Base-by-base conservation (phyloP, 495 filamentous ascomycete species). In the Extremus antarcticus region DNA sequence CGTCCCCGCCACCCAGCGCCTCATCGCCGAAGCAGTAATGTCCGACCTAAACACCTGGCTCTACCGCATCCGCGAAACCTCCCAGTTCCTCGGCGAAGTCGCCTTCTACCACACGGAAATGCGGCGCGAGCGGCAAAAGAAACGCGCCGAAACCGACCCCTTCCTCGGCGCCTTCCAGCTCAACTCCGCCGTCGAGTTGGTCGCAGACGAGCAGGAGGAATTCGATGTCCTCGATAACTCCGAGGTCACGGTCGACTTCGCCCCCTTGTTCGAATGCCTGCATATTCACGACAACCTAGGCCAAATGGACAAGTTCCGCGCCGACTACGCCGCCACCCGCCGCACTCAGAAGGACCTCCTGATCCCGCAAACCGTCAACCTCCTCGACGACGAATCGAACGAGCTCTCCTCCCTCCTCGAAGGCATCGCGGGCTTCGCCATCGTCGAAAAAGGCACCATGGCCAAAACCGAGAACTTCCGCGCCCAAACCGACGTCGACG, bases 221-320 rank as follows among this genome's bases (percentile, higher is more conserved):
- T 96, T 91, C 67, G 88, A 97, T 63, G 79, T 95, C 13, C 73
- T 99, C 23, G 82, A 95, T 62, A 96, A 97, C 61, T 90, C 97
- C 24, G 89, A 94, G 57, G 74, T 95, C 10, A 85, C 90, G 60
- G 88, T 96, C 48, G 87, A 95, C 64, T 99, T 99, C 60, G 88
- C 86, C 0, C 92, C 92, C 1, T 74, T 99, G 17, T 94, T 95
- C 64, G 94, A 99, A 70, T 94, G 89, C 57, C 66, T 97, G 58
- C 92, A 97, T 69, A 99, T 97, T 51, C 90, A 99, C 62, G 89
- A 96, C 60, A 90, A 94, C 1, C 74, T 99, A 2, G 92, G 92
- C 0, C 88, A 94, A 58, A 87, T 81, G 56, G 91, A 96, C 55
- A 89, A 84, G 53, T 97, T 99, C 65, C 79, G 85, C 39, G 74